These are phyloP conservation scores for Phytophthora quininea DNA, from an alignment of 352 stramenopile genomes.

Conservation along the genomic window DNA sequence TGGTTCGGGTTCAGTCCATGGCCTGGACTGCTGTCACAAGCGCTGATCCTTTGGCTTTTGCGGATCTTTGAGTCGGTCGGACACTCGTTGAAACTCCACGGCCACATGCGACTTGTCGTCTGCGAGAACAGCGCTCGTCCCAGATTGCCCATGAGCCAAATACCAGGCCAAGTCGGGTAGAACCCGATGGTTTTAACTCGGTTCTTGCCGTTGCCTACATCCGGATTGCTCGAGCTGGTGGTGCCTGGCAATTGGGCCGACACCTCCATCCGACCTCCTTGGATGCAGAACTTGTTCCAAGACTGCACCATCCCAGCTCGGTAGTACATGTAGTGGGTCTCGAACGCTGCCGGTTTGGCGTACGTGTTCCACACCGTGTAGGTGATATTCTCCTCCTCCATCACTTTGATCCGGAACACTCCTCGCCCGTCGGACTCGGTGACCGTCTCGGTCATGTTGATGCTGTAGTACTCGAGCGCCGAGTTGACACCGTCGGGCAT, in stretches of 20 bases:
- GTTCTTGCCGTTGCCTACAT: constrained; percentile 46
- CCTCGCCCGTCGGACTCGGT: constrained; percentile 37
- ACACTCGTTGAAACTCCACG: constrained; percentile 93
- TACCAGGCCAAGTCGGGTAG: constrained; percentile 92
- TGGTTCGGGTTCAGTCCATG: constrained; percentile 87
- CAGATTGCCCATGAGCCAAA: constrained; percentile 97
- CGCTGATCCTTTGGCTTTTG: constrained; percentile 59
- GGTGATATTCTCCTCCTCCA: constrained; percentile 48
- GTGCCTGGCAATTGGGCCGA: constrained; percentile 87
- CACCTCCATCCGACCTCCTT: constrained; percentile 91
- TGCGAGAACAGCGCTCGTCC: constrained; percentile 92
- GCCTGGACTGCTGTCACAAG: constrained; percentile 91
- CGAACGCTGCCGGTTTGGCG: constrained; percentile 39
- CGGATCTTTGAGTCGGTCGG: constrained; percentile 31
- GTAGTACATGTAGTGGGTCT: constrained; percentile 48
- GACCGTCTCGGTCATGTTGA: constrained; percentile 64
- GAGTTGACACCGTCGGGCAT: constrained; percentile 50
- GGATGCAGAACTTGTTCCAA: constrained; percentile 96
- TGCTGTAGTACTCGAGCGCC: constrained; percentile 93
- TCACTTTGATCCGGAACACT: constrained; percentile 44
- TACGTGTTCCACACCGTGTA: constrained; percentile 56
- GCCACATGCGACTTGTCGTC: constrained; percentile 94
- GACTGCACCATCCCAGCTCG: constrained; percentile 88
- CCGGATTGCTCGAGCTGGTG: constrained; percentile 56
- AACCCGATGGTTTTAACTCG: constrained; percentile 46